phyloP scores from a whole-genome alignment of 495 filamentous ascomycete species.

The Cercophora scortea region DNA sequence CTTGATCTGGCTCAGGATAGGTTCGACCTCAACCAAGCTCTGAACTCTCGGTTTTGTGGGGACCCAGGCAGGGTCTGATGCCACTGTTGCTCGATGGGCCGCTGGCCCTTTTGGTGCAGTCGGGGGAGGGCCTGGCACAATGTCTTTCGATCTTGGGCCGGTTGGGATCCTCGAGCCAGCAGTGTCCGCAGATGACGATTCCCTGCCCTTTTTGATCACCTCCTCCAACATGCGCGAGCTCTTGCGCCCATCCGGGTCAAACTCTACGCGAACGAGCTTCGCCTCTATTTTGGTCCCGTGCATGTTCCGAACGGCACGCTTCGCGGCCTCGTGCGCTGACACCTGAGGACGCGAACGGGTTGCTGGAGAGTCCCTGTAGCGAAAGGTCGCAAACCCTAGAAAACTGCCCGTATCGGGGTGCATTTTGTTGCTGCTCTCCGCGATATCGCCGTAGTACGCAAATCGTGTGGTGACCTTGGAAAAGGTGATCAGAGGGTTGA shows the following conservation, averaged over 20 bases:
- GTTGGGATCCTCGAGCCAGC: conserved; percentile 28
- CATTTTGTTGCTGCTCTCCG: conserved; percentile 80
- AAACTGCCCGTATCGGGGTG: conserved; percentile 89
- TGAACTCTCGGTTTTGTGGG: conserved; percentile 17
- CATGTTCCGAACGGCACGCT: conserved; percentile 62
- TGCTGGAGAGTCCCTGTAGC: conserved; percentile 68
- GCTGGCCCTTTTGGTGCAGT: conserved; percentile 84
- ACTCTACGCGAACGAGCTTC: conserved; percentile 67
- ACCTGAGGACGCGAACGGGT: conserved; percentile 37
- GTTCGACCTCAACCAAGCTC: conserved; percentile 30
- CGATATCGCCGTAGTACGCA: conserved; percentile 79
- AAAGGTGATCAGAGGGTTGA: conserved; percentile 79
- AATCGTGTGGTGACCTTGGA: conserved; percentile 75
- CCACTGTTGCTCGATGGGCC: conserved; percentile 40
- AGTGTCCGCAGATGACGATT: conserved; percentile 26
- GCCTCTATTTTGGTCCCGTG: conserved; percentile 65
- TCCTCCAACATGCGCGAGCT: conserved; percentile 66
- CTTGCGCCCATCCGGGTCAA: conserved; percentile 78
- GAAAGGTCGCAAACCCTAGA: conserved; percentile 83
- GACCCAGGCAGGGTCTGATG: conserved; percentile 12
- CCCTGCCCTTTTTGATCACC: conserved; percentile 56
- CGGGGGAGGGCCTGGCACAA: conserved; percentile 58
- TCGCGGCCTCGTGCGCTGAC: conserved; percentile 69
- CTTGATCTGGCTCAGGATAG: conserved; percentile 59
- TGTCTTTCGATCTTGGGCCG: conserved; percentile 29